A percentile compares a stretch with the other conserved stretches of the same genome.
phyloP scores from a whole-genome alignment of 106 monocot species.

The Ottelia alismoides region DNA sequence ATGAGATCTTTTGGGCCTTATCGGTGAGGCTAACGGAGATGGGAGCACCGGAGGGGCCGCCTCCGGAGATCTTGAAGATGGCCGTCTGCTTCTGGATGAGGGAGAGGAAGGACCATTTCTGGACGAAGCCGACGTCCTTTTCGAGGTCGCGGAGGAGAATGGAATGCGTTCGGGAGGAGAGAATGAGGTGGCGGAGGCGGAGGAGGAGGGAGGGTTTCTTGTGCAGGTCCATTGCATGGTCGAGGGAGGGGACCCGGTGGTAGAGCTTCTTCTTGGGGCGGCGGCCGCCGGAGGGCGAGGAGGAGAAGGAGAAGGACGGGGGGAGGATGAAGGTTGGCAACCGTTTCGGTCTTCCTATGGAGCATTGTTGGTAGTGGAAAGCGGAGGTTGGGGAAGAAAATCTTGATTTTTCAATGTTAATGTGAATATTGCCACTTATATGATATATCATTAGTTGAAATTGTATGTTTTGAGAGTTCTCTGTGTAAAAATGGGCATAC shows the following conservation, averaged over 20 bases:
- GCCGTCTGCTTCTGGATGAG: slow-evolving; percentile 64
- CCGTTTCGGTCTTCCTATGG: too few species aligned
- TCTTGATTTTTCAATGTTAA: too few species aligned
- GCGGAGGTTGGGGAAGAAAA: too few species aligned
- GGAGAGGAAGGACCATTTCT: slow-evolving; percentile 73
- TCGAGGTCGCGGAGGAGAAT: slow-evolving; percentile 87
- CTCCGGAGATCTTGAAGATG: slow-evolving; percentile 68
- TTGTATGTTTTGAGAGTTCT: too few species aligned
- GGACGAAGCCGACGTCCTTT: slow-evolving; percentile 82
- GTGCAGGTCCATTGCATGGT: slow-evolving; percentile 71
- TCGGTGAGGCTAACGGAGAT: slow-evolving; percentile 59
- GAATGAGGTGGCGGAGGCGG: slow-evolving; percentile 44
- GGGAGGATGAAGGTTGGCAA: too few species aligned
- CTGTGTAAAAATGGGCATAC: too few species aligned
- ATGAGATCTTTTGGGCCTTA: slow-evolving; percentile 33
- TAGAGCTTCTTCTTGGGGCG: slow-evolving; percentile 84
- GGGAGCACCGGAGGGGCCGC: slow-evolving; percentile 26
- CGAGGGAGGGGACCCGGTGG: slow-evolving; percentile 70
- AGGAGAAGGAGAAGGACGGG: too few species aligned
- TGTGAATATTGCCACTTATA: too few species aligned
- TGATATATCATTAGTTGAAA: too few species aligned
- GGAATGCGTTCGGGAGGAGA: slow-evolving; percentile 23
- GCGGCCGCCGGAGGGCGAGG: slow-evolving; percentile 14
- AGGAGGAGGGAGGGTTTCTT: slow-evolving; percentile 72
- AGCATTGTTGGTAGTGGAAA: too few species aligned